These are phyloP conservation scores for Carpinus viminea DNA, from an alignment of 306 rosid species.

Conservation along the genomic window DNA sequence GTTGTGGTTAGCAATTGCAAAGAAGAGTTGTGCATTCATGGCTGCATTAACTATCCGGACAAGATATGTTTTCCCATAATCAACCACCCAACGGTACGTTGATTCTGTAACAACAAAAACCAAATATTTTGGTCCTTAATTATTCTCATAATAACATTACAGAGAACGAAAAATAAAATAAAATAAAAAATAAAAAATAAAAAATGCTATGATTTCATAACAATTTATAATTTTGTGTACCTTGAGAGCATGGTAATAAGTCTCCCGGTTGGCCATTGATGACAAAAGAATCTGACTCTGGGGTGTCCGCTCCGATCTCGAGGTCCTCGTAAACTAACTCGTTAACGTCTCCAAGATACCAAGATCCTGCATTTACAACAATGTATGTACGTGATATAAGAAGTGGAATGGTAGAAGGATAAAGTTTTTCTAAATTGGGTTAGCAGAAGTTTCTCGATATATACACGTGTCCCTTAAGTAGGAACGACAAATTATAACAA, in stretches of 20 bases:
- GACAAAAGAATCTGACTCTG: neutral
- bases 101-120: neutral
- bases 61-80: slow-evolving; percentile 31
- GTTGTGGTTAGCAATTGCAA: slow-evolving; percentile 23
- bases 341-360: slow-evolving; percentile 5
- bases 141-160: too few relatives aligned
- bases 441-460: too few relatives aligned
- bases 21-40: slow-evolving; percentile 30
- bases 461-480: too few relatives aligned
- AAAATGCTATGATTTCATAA: neutral
- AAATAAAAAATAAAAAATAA: too few relatives aligned
- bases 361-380: slow-evolving; percentile 10
- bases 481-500: too few relatives aligned
- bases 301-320: neutral
- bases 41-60: slow-evolving; percentile 29
- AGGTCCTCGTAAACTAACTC: neutral
- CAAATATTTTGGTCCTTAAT: too few relatives aligned
- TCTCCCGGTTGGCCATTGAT: slow-evolving; percentile 26
- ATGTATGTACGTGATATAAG: too few relatives aligned
- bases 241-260: neutral
- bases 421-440: too few relatives aligned
- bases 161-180: too few relatives aligned
- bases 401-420: too few relatives aligned
- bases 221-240: neutral
- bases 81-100: slow-evolving; percentile 11